These are phyloP conservation scores for Sphaceloma murrayae DNA, from an alignment of 2,329 filamentous ascomycete species.

Conservation along the genomic window DNA sequence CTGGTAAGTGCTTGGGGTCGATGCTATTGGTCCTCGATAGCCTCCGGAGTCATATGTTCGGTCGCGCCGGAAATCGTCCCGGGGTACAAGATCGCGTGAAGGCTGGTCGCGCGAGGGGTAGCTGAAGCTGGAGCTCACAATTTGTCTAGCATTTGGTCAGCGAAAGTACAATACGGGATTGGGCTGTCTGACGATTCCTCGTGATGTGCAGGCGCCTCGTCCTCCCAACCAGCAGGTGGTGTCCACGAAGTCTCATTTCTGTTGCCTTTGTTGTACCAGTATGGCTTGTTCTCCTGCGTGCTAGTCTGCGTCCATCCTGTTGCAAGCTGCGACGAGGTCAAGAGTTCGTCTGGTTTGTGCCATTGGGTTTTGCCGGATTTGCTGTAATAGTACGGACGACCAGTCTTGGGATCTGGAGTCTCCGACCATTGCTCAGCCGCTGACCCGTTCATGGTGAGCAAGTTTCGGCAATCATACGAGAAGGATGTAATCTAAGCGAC, in stretches of 20 bases:
- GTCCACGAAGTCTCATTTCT: conserved; percentile 83
- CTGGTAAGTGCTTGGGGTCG: conserved; percentile 46
- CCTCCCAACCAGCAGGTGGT: conserved; percentile 50
- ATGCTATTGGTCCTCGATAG: conserved; percentile 28
- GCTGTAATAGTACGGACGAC: conserved; percentile 87
- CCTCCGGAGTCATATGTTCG: conserved; percentile 25
- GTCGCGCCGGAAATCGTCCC: conserved; percentile 27
- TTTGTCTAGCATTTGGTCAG: conserved; percentile 17
- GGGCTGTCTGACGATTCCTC: conserved; percentile 14
- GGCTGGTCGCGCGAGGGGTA: conserved; percentile 25
- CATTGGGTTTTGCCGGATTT: conserved; percentile 82
- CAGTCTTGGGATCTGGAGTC: conserved; percentile 52
- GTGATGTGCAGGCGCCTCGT: background rate
- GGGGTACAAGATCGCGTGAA: conserved; percentile 34
- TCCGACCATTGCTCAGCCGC: conserved; percentile 5
- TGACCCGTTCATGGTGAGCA: conserved; percentile 10
- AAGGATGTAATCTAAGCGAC: too few species aligned
- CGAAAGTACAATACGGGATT: too few species aligned
- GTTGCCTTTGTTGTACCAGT: conserved; percentile 87
- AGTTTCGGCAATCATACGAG: too few species aligned
- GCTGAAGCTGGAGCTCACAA: conserved; percentile 32
- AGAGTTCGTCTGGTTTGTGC: conserved; percentile 85
- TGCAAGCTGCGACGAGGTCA: conserved; percentile 58
- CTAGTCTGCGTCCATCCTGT: conserved; percentile 77
- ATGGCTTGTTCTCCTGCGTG: conserved; percentile 75